A percentile compares a stretch with the other conserved stretches of the same genome.
These are phyloP conservation scores for Pseudogymnoascus pannorum DNA, from an alignment of 2,329 filamentous ascomycete genomes.

Conservation along the genomic window DNA sequence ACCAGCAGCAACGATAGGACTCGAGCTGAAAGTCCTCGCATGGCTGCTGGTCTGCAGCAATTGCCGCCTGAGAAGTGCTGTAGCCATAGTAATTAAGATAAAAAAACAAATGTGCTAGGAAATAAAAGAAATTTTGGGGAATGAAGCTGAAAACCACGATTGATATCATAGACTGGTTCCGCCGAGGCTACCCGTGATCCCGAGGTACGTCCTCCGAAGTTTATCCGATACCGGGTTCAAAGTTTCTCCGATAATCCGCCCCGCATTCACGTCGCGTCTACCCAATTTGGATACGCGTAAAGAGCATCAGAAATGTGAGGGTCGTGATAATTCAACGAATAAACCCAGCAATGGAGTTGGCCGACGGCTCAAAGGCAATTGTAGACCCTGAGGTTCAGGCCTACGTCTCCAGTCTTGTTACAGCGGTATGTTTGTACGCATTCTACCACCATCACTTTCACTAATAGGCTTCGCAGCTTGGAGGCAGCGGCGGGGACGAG, in stretches of 20 bases:
- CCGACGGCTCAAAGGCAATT: constrained; percentile 47
- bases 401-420: constrained; percentile 87
- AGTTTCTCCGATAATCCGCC: constrained; percentile 1
- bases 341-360: constrained; percentile 44
- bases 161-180: background rate
- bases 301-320: constrained; percentile 10
- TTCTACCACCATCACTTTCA: constrained; percentile 3
- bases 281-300: constrained; percentile 12
- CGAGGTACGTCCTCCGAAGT: background rate
- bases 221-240: background rate
- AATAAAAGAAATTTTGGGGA: constrained; percentile 2
- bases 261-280: constrained; percentile 6
- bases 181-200: constrained; percentile 7
- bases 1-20: constrained; percentile 50
- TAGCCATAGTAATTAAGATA: constrained; percentile 22
- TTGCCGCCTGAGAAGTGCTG: constrained; percentile 21
- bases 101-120: background rate
- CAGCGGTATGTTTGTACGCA: constrained; percentile 55
- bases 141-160: constrained; percentile 1
- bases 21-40: constrained; percentile 60
- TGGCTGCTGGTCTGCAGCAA: constrained; percentile 20
- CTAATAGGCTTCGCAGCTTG: constrained; percentile 54
- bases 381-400: constrained; percentile 91
- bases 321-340: constrained; percentile 1
- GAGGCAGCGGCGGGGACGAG: constrained; percentile 71